phyloP scores from a whole-genome alignment of 2,329 filamentous ascomycete genomes.

The Sporothrix inflata region DNA sequence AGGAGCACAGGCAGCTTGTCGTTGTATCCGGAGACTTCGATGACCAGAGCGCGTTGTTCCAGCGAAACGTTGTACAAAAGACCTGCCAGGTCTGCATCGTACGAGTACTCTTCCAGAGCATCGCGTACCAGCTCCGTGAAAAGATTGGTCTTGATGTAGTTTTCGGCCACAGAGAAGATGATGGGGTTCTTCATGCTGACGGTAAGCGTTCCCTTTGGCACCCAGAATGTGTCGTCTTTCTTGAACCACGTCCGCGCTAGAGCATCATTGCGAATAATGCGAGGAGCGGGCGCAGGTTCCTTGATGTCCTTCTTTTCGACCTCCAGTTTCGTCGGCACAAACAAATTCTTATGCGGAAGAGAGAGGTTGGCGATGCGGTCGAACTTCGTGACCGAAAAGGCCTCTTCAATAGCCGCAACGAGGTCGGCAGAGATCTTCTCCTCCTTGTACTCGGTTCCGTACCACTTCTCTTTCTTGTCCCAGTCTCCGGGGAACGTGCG shows the following conservation, averaged over 20 bases:
- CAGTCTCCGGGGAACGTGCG: conserved; percentile 82
- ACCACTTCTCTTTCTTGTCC: conserved; percentile 94
- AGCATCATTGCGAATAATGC: conserved; percentile 82
- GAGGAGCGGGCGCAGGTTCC: conserved; percentile 72
- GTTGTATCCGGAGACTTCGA: conserved; percentile 88
- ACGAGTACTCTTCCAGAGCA: conserved; percentile 88
- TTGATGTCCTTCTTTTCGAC: conserved; percentile 93
- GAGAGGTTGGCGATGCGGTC: conserved; percentile 73
- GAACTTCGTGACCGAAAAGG: conserved; percentile 59
- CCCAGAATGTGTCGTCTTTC: conserved; percentile 98
- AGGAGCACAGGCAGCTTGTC: conserved; percentile 91
- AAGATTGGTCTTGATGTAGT: conserved; percentile 74
- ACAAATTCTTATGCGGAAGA: conserved; percentile 91
- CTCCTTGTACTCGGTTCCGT: conserved; percentile 88
- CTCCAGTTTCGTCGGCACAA: conserved; percentile 89
- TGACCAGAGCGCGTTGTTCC: conserved; percentile 72
- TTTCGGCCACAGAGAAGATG: conserved; percentile 77
- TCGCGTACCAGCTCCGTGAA: conserved; percentile 88
- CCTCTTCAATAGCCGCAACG: conserved; percentile 68
- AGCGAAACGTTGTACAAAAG: conserved; percentile 79
- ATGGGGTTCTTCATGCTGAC: conserved; percentile 80
- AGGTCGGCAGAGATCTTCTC: conserved; percentile 80
- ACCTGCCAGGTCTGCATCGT: conserved; percentile 92
- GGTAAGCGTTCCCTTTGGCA: conserved; percentile 87
- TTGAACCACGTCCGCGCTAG: conserved; percentile 90